phyloP scores from a whole-genome alignment of 305 asterid species.

The Salvia sclarea region DNA sequence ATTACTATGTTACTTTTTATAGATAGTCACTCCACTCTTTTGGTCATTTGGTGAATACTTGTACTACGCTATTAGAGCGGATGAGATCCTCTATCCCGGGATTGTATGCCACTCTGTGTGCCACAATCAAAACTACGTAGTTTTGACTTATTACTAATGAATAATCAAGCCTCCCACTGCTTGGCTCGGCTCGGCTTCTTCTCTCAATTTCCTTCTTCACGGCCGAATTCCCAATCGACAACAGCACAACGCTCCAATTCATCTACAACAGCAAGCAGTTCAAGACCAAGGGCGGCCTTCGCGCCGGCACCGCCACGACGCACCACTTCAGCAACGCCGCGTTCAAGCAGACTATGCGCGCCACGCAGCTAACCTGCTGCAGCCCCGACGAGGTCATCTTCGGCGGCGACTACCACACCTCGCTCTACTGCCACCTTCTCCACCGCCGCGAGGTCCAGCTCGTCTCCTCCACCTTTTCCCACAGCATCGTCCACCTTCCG shows the following conservation, averaged over 20 bases:
- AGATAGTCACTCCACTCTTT: no score
- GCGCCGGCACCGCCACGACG: slow-evolving; percentile 84
- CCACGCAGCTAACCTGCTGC: slow-evolving; percentile 70
- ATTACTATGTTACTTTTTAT: no score
- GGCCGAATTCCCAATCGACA: slow-evolving; percentile 67
- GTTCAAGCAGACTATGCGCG: slow-evolving; percentile 69
- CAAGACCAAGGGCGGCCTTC: slow-evolving; percentile 73
- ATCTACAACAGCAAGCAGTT: slow-evolving; percentile 79
- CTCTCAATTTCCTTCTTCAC: no score
- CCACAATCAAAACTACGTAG: no score
- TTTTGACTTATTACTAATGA: no score
- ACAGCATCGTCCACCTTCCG: slow-evolving; percentile 75
- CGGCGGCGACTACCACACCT: slow-evolving; percentile 68
- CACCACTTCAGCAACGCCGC: slow-evolving; percentile 55
- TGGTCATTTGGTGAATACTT: no score
- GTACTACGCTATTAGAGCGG: no score
- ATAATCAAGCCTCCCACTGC: no score
- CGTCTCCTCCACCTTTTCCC: slow-evolving; percentile 76
- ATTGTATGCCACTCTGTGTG: no score
- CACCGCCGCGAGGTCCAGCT: slow-evolving; percentile 56
- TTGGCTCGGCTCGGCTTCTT: no score
- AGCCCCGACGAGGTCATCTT: slow-evolving; percentile 91
- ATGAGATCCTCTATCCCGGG: no score
- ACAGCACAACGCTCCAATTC: slow-evolving; percentile 75
- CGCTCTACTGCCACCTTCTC: slow-evolving; percentile 74